Evolutionary conservation across 164 flowering plant species (phyloP).

Genomic region (Stephania cephalantha): DNA sequence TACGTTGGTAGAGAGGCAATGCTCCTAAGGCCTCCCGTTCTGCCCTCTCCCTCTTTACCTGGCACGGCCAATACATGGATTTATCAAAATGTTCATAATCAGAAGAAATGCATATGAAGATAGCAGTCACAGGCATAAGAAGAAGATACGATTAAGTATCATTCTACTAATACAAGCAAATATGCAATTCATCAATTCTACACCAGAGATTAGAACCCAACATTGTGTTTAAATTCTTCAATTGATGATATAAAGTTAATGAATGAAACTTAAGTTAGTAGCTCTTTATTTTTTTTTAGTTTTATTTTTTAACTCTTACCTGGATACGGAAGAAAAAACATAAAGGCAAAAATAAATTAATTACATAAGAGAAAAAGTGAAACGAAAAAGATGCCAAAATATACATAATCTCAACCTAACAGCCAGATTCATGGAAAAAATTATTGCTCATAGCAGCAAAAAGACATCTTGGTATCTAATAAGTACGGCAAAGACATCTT

Average conservation of each 20-base stretch:
- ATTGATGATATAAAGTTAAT: neutral
- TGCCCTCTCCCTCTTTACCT: slow-evolving; percentile 75
- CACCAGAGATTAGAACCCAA: neutral
- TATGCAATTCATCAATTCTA: neutral
- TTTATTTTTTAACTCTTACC: too few species aligned
- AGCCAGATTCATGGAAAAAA: too few species aligned
- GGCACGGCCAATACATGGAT: slow-evolving; percentile 12
- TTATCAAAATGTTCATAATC: neutral
- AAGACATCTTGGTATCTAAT: too few species aligned
- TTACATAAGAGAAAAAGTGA: too few species aligned
- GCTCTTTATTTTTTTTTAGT: too few species aligned
- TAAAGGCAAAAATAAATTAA: too few species aligned
- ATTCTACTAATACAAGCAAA: neutral
- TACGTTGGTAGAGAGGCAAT: slow-evolving; percentile 76
- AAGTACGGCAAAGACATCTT: too few species aligned
- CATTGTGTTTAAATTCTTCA: neutral
- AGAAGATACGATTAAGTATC: neutral
- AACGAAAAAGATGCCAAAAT: too few species aligned
- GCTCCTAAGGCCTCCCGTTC: slow-evolving; percentile 95
- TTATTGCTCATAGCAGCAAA: too few species aligned
- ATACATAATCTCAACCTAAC: too few species aligned
- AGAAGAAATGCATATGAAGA: neutral
- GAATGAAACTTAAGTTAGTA: too few species aligned
- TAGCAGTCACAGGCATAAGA: neutral
- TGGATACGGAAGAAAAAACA: too few species aligned